Conservation (phyloP, 768 basidiomycete genomes). For the Arthromyces matolae region DNA sequence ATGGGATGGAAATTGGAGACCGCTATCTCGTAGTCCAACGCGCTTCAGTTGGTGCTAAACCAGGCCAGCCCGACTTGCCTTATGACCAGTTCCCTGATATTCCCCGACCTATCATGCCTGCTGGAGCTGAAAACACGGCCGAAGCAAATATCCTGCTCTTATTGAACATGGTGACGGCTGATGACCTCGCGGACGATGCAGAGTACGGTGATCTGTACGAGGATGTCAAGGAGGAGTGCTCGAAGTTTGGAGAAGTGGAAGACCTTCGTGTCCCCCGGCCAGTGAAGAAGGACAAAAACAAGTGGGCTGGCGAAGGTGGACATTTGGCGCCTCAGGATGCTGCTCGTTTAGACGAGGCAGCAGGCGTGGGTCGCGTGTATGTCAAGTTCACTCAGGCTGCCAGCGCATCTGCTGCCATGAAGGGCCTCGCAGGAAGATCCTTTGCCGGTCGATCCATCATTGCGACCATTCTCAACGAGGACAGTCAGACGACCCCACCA, state of each 20-base stretch:
- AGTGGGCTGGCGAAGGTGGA: slow-evolving; percentile 67
- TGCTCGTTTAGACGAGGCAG: slow-evolving; percentile 75
- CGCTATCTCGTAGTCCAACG: slow-evolving; percentile 94
- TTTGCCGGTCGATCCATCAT: slow-evolving; percentile 87
- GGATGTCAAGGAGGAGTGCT: slow-evolving; percentile 90
- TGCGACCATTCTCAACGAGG: slow-evolving; percentile 77
- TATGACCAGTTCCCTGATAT: slow-evolving; percentile 82
- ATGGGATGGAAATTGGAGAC: slow-evolving; percentile 97
- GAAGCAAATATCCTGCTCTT: slow-evolving; percentile 89
- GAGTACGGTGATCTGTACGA: slow-evolving; percentile 95
- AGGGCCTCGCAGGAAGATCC: slow-evolving; percentile 83
- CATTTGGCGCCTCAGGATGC: slow-evolving; percentile 62
- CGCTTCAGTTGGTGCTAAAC: slow-evolving; percentile 90
- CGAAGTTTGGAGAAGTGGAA: slow-evolving; percentile 73
- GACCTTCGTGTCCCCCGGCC: slow-evolving; percentile 89
- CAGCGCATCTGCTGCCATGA: slow-evolving; percentile 69
- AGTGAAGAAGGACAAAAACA: slow-evolving; percentile 78
- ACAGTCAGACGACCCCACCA: slow-evolving; percentile 82
- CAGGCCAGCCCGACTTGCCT: slow-evolving; percentile 62
- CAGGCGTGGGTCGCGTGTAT: slow-evolving; percentile 94
- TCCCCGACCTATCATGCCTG: slow-evolving; percentile 85
- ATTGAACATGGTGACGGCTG: slow-evolving; percentile 97
- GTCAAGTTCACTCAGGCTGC: slow-evolving; percentile 73
- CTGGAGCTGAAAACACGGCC: slow-evolving; percentile 53
- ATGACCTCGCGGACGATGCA: slow-evolving; percentile 84